Percentiles rank a stretch among this genome's conserved stretches.
Evolutionary conservation across 208 protist species (phyloP).

Genomic region (Crithidia thermophila): DNA sequence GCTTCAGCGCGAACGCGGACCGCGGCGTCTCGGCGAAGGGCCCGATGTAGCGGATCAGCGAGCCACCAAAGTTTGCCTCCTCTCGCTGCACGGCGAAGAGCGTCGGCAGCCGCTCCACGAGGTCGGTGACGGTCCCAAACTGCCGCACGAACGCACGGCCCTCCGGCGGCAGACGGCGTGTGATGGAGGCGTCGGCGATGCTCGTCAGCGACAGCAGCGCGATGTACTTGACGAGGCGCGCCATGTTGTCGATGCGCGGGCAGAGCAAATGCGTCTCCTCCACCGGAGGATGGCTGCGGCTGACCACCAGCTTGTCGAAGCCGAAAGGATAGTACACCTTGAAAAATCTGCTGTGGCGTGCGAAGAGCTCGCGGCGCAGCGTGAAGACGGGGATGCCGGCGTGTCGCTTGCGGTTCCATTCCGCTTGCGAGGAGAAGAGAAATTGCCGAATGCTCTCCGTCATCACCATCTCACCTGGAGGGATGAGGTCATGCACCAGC

Average conservation of each 20-base stretch:
- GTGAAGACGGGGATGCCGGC: background rate
- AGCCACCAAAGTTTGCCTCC: slow-evolving; percentile 30
- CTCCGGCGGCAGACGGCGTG: slow-evolving; percentile 44
- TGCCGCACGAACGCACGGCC: slow-evolving; percentile 46
- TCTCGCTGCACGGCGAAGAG: slow-evolving; percentile 81
- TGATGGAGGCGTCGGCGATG: slow-evolving; percentile 43
- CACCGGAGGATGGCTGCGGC: slow-evolving; percentile 25
- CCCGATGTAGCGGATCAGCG: slow-evolving; percentile 85
- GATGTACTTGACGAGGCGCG: slow-evolving; percentile 67
- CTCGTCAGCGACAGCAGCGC: slow-evolving; percentile 61
- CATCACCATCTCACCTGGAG: slow-evolving; percentile 31
- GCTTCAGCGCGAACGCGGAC: slow-evolving; percentile 18
- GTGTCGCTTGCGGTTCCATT: background rate
- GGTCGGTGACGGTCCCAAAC: slow-evolving; percentile 46
- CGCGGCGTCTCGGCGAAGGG: slow-evolving; percentile 15
- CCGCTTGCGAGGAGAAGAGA: background rate
- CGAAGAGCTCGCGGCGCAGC: slow-evolving; percentile 41
- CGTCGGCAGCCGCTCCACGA: slow-evolving; percentile 77
- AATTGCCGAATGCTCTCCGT: slow-evolving; percentile 20
- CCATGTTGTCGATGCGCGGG: slow-evolving; percentile 41
- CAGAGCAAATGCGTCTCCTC: slow-evolving; percentile 39
- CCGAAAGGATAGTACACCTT: slow-evolving; percentile 30
- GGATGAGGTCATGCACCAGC: slow-evolving; percentile 43
- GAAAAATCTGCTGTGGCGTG: slow-evolving; percentile 19
- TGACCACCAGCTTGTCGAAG: slow-evolving; percentile 39